phyloP scores from a whole-genome alignment of 208 protist species.

The Wallacemonas sp. region DNA sequence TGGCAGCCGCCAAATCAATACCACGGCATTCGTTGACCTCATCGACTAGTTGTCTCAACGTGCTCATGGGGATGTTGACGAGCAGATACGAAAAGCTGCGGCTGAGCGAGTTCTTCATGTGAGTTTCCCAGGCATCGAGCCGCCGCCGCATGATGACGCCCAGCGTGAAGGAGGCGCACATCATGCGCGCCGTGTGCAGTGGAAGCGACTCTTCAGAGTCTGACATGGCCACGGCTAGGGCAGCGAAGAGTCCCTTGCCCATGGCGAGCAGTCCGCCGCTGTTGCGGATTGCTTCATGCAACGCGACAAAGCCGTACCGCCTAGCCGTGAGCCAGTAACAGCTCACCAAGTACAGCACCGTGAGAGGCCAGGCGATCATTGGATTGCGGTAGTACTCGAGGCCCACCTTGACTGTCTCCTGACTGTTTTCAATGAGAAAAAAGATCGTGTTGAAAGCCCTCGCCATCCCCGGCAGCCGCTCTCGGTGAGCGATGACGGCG shows the following conservation, averaged over 20 bases:
- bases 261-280: conserved; percentile 43
- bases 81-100: conserved; percentile 56
- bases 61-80: conserved; percentile 70
- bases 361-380: conserved; percentile 61
- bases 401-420: conserved; percentile 26
- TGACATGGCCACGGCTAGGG: conserved; percentile 70
- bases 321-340: conserved; percentile 68
- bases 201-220: conserved; percentile 38
- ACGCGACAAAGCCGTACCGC: conserved; percentile 35
- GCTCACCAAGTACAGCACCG: conserved; percentile 64
- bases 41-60: conserved; percentile 49
- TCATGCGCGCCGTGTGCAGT: conserved; percentile 46
- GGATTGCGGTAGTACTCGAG: conserved; percentile 67
- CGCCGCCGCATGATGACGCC: conserved; percentile 43
- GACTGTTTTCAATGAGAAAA: conserved; percentile 22
- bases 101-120: conserved; percentile 19
- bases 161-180: conserved; percentile 60
- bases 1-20: not conserved
- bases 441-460: not conserved
- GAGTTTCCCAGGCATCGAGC: conserved; percentile 26
- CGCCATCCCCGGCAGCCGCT: not conserved
- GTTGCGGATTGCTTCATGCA: conserved; percentile 27
- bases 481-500: not conserved
- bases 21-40: conserved; percentile 52
- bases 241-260: conserved; percentile 71